Conservation (phyloP, 805 yeast species). For the Wickerhamomyces kurtzmanii region DNA sequence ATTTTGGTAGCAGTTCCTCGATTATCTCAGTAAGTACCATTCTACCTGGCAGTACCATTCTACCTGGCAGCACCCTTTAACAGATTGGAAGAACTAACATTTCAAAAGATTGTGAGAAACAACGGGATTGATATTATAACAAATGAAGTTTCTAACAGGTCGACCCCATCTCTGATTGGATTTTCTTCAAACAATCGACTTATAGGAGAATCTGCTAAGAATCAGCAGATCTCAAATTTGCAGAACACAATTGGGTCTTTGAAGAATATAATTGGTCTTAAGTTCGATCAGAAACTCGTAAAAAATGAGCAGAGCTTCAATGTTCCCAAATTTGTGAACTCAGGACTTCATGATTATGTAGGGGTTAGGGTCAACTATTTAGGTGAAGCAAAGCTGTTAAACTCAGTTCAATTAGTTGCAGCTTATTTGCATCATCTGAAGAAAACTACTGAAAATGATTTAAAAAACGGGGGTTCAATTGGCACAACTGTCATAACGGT, state of each 20-base stretch:
- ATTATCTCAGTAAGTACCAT: constrained; percentile 43
- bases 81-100: background rate
- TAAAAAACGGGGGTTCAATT: constrained; percentile 43
- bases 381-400: constrained; percentile 54
- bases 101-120: constrained; percentile 53
- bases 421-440: constrained; percentile 72
- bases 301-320: constrained; percentile 51
- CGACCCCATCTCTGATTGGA: constrained; percentile 67
- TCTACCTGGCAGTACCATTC: background rate
- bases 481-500: constrained; percentile 71
- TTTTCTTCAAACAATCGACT: constrained; percentile 63
- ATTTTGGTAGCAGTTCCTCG: constrained; percentile 69
- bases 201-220: constrained; percentile 73
- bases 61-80: background rate
- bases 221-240: constrained; percentile 71
- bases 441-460: constrained; percentile 54
- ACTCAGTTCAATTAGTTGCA: constrained; percentile 65
- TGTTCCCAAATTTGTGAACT: too few species aligned
- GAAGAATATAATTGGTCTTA: constrained; percentile 65
- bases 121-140: constrained; percentile 81
- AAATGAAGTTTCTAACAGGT: constrained; percentile 78
- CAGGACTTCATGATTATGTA: constrained; percentile 46
- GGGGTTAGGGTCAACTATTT: constrained; percentile 59
- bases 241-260: constrained; percentile 74
- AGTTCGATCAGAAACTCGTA: constrained; percentile 48